phyloP scores from a whole-genome alignment of 2,329 filamentous ascomycete genomes.

The Zymoseptoria crescenta region DNA sequence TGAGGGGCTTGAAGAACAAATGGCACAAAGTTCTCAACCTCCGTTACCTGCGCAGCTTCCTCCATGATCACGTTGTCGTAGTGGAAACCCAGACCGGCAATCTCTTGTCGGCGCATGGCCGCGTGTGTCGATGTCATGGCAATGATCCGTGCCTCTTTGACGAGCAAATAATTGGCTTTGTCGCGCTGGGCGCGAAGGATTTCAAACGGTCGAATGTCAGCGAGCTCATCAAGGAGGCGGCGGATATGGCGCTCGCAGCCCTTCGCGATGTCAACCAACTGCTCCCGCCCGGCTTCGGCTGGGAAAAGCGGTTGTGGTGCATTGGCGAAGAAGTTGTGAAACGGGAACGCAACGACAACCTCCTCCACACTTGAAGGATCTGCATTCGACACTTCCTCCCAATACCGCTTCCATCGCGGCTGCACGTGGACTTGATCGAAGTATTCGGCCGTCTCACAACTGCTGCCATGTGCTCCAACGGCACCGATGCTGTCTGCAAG shows the following conservation, averaged over 20 bases:
- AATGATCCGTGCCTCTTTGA: constrained; percentile 92
- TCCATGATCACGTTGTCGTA: constrained; percentile 99
- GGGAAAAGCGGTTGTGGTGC: constrained; percentile 82
- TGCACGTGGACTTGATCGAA: constrained; percentile 89
- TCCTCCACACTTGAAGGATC: constrained; percentile 45
- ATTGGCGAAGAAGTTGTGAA: constrained; percentile 78
- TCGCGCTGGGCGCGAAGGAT: constrained; percentile 81
- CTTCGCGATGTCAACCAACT: constrained; percentile 65
- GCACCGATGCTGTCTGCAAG: constrained; percentile 78
- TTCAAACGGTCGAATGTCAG: constrained; percentile 91
- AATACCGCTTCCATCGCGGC: constrained; percentile 82
- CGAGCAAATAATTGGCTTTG: constrained; percentile 90
- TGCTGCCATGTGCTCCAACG: constrained; percentile 89
- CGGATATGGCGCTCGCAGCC: constrained; percentile 85
- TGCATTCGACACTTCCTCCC: constrained; percentile 50
- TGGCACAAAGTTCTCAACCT: constrained; percentile 94
- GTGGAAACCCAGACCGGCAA: constrained; percentile 83
- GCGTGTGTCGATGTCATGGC: constrained; percentile 99
- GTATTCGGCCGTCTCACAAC: constrained; percentile 93
- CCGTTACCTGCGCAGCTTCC: constrained; percentile 95
- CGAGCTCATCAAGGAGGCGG: constrained; percentile 84
- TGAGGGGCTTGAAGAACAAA: constrained; percentile 70
- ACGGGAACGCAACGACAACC: constrained; percentile 72
- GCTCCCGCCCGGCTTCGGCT: constrained; percentile 53
- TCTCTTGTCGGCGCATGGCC: constrained; percentile 86